These are phyloP conservation scores for Cucumis hystrix DNA, from an alignment of 306 rosid species.

Conservation along the genomic window DNA sequence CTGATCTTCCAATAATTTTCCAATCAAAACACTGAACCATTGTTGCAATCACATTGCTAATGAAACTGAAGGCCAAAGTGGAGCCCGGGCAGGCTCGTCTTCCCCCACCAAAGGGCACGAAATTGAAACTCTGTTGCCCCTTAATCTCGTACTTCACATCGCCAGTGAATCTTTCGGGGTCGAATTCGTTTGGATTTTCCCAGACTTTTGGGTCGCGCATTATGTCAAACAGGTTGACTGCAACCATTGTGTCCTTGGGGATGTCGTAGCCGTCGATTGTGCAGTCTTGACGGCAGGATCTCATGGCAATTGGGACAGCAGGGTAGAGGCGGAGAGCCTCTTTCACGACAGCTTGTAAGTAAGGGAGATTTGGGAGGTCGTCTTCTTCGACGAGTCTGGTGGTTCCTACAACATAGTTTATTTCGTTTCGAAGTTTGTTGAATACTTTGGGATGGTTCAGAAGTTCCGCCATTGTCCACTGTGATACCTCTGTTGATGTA, in stretches of 20 bases:
- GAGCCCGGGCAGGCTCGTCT: constrained; percentile 1
- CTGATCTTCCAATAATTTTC: neutral
- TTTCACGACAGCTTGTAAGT: neutral
- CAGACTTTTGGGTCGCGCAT: neutral
- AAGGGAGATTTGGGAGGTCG: neutral
- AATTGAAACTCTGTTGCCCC: neutral
- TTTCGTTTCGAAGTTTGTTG: neutral
- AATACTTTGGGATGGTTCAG: neutral
- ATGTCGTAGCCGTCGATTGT: neutral
- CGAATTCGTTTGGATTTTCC: neutral
- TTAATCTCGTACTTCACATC: neutral
- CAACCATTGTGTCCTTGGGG: neutral
- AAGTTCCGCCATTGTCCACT: neutral
- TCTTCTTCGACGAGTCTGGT: neutral
- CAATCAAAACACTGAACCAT: constrained; percentile 10
- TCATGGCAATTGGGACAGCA: neutral
- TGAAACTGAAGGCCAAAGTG: neutral
- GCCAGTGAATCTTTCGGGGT: neutral
- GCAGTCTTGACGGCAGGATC: neutral
- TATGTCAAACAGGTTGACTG: neutral
- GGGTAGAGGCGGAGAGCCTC: neutral
- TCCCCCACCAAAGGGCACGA: neutral
- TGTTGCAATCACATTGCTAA: neutral
- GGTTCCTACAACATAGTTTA: neutral
- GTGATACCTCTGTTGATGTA: neutral